Conservation (phyloP, 2,329 filamentous ascomycete species). For the Knufia petricola region DNA sequence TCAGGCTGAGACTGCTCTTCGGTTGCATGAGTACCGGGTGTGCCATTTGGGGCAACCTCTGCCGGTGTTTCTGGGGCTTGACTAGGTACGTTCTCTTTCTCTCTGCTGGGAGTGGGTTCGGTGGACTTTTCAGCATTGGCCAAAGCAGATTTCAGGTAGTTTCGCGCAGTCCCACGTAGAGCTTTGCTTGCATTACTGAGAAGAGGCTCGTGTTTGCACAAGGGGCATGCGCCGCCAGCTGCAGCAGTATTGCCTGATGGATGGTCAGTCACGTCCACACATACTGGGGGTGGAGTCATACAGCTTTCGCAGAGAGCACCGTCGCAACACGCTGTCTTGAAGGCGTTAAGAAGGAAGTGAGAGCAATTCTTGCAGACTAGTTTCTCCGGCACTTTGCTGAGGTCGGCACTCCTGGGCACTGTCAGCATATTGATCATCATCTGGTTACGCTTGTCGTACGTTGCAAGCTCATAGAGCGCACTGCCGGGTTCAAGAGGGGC, state of each 20-base stretch:
- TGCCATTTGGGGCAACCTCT: constrained; percentile 2
- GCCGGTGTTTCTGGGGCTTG: background rate
- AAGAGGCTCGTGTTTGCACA: constrained; percentile 86
- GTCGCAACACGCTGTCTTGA: constrained; percentile 87
- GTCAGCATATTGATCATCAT: constrained; percentile 6
- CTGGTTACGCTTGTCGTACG: constrained; percentile 13
- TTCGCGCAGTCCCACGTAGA: constrained; percentile 82
- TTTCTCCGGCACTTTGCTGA: constrained; percentile 89
- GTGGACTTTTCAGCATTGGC: constrained; percentile 2
- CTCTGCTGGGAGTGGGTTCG: background rate
- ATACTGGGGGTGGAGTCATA: constrained; percentile 36
- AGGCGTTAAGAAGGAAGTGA: constrained; percentile 81
- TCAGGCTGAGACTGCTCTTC: constrained; percentile 3
- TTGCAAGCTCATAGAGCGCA: constrained; percentile 22
- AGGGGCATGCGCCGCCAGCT: constrained; percentile 70
- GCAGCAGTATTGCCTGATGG: constrained; percentile 30
- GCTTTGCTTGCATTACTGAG: constrained; percentile 84
- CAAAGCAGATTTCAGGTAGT: constrained; percentile 71
- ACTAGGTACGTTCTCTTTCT: background rate
- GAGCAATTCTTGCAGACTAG: constrained; percentile 90
- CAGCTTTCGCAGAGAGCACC: constrained; percentile 87
- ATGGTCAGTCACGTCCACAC: constrained; percentile 5
- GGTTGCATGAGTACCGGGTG: constrained; percentile 7
- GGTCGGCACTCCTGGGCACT: constrained; percentile 55
- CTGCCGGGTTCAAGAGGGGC: constrained; percentile 4